Percentiles rank a stretch among this genome's conserved stretches.
These are phyloP conservation scores for Penicillium sp. DNA, from an alignment of 2,329 filamentous ascomycete genomes.

Conservation along the genomic window DNA sequence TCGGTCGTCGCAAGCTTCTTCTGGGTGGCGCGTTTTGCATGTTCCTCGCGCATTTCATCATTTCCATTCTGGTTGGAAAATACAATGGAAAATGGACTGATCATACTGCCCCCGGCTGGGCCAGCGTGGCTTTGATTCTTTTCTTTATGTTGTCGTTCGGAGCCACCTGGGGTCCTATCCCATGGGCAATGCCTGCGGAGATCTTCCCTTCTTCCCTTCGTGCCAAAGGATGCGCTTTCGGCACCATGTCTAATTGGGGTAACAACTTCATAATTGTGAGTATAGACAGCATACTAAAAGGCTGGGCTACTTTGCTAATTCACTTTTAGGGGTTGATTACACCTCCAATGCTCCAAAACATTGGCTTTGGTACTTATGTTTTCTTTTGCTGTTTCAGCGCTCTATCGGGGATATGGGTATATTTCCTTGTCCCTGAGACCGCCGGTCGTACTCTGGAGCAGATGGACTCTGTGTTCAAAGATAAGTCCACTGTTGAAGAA, in stretches of 20 bases:
- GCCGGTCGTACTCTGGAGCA: not conserved
- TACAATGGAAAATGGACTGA: not conserved
- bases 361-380: not conserved
- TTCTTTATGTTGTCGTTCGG: not conserved
- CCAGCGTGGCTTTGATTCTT: not conserved
- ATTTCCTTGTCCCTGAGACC: not conserved
- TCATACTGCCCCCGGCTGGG: not conserved
- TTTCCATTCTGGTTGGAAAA: not conserved
- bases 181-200: not conserved
- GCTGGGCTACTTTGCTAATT: not conserved
- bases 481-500: not conserved
- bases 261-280: not conserved
- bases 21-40: not conserved
- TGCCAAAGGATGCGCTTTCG: not conserved
- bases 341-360: not conserved
- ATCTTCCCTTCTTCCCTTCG: not conserved
- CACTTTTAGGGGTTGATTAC: not conserved
- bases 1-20: not conserved
- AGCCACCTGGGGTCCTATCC: not conserved
- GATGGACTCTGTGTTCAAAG: not conserved
- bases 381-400: not conserved
- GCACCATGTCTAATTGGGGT: not conserved
- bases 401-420: not conserved
- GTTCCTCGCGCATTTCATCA: not conserved
- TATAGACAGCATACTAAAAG: not conserved